These are phyloP conservation scores for Rhynchospora breviuscula DNA, from an alignment of 176 grass and related monocot genomes.

Conservation along the genomic window DNA sequence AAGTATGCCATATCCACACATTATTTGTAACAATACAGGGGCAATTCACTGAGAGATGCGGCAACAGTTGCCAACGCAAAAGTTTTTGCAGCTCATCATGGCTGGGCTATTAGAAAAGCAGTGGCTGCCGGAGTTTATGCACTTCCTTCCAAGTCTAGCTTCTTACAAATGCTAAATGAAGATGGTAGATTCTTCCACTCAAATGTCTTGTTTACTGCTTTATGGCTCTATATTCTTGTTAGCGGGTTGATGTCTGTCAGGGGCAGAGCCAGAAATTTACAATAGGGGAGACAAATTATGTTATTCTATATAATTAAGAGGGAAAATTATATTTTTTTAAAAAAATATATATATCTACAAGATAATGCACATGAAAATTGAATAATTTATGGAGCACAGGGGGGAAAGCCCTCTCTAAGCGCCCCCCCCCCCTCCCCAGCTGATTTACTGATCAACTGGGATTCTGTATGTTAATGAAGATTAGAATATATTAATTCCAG, in stretches of 20 bases:
- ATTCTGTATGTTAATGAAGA: not conserved
- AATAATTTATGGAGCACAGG: too few species aligned
- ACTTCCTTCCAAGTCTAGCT: slow-evolving; percentile 75
- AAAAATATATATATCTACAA: too few species aligned
- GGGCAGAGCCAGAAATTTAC: too few species aligned
- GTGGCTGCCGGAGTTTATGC: slow-evolving; percentile 81
- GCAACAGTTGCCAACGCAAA: slow-evolving; percentile 67
- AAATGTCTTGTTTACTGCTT: not conserved
- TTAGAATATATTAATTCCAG: not conserved
- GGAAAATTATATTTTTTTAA: too few species aligned
- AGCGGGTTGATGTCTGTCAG: too few species aligned
- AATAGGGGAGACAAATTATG: too few species aligned
- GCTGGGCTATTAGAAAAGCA: slow-evolving; percentile 85
- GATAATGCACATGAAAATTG: too few species aligned
- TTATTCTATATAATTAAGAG: too few species aligned
- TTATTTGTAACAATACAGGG: too few species aligned
- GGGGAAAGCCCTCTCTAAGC: too few species aligned
- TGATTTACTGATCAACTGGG: not conserved
- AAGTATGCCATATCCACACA: too few species aligned
- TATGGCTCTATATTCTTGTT: not conserved
- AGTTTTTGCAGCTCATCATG: slow-evolving; percentile 90
- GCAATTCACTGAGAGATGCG: slow-evolving; percentile 71
- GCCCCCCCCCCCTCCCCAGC: not conserved
- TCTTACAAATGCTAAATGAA: slow-evolving; percentile 86
- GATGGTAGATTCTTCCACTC: slow-evolving; percentile 50